Evolutionary conservation across 2,329 filamentous ascomycete genomes (phyloP).

Genomic region (Tricladium varicosporioides): DNA sequence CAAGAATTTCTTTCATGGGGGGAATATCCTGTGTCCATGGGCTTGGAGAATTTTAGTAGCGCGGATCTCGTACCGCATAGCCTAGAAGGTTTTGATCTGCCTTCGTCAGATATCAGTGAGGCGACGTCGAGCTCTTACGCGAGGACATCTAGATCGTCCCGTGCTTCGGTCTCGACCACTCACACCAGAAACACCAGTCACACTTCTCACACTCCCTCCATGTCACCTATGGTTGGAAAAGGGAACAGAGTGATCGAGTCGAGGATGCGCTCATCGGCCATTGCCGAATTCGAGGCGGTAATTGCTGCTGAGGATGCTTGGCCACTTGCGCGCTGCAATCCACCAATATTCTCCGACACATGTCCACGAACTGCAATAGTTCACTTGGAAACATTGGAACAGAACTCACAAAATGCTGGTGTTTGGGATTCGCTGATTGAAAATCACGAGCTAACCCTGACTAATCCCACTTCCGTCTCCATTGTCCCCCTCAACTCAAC

Average conservation of each 20-base stretch:
- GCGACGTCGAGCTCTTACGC: slow-evolving; percentile 43
- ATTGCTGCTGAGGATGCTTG: slow-evolving; percentile 48
- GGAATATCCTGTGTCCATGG: slow-evolving; percentile 1
- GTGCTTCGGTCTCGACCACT: slow-evolving; percentile 37
- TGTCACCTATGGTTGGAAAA: slow-evolving; percentile 36
- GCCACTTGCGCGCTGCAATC: slow-evolving; percentile 52
- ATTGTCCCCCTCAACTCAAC: slow-evolving; percentile 46
- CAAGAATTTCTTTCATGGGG: slow-evolving; percentile 9
- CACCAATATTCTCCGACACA: slow-evolving; percentile 41
- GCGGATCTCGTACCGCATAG: not conserved
- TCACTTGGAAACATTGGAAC: slow-evolving; percentile 50
- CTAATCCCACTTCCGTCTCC: slow-evolving; percentile 26
- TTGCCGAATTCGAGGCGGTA: slow-evolving; percentile 47
- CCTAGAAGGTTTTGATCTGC: slow-evolving; percentile 1
- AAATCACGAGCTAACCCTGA: not conserved
- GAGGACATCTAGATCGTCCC: slow-evolving; percentile 40
- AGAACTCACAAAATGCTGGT: slow-evolving; percentile 46
- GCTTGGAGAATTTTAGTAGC: slow-evolving; percentile 4
- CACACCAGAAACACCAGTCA: slow-evolving; percentile 47
- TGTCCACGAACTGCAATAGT: slow-evolving; percentile 51
- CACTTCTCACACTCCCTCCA: slow-evolving; percentile 36
- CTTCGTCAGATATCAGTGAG: slow-evolving; percentile 33
- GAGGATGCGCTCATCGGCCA: slow-evolving; percentile 15
- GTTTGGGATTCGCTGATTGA: slow-evolving; percentile 43
- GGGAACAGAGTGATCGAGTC: slow-evolving; percentile 4